Percentiles rank a stretch among this genome's conserved stretches.
Evolutionary conservation across 2,329 filamentous ascomycete species (phyloP).

Genomic region (Alternaria atra): DNA sequence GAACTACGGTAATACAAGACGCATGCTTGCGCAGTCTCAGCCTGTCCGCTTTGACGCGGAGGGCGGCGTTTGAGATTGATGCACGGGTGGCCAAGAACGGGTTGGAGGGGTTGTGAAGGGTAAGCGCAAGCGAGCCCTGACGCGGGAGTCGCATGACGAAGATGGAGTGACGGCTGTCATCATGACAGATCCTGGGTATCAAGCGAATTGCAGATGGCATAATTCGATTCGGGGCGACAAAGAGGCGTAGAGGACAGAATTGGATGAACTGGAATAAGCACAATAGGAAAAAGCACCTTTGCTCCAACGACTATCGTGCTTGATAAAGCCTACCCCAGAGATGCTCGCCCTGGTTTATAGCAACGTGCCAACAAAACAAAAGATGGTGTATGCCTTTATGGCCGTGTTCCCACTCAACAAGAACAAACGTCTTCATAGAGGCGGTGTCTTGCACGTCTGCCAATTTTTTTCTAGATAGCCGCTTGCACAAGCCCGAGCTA

Average conservation of each 20-base stretch:
- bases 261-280: constrained; percentile 2
- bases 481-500: constrained; percentile 2
- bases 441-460: not conserved
- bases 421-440: not conserved
- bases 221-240: not conserved
- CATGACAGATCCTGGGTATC: constrained; percentile 17
- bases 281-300: not conserved
- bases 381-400: not conserved
- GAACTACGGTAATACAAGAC: constrained; percentile 13
- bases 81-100: constrained; percentile 9
- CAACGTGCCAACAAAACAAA: not conserved
- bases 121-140: constrained; percentile 3
- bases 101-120: constrained; percentile 1
- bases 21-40: constrained; percentile 14
- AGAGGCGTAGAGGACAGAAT: not conserved
- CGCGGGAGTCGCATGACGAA: constrained; percentile 10
- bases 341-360: not conserved
- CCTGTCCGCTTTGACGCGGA: constrained; percentile 9
- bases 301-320: not conserved
- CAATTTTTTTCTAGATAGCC: constrained; percentile 3
- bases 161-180: constrained; percentile 19
- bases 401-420: not conserved
- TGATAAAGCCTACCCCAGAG: not conserved
- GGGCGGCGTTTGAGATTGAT: constrained; percentile 23
- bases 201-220: constrained; percentile 1